Conservation (phyloP, 306 rosid species). For the Inga laurina region DNA sequence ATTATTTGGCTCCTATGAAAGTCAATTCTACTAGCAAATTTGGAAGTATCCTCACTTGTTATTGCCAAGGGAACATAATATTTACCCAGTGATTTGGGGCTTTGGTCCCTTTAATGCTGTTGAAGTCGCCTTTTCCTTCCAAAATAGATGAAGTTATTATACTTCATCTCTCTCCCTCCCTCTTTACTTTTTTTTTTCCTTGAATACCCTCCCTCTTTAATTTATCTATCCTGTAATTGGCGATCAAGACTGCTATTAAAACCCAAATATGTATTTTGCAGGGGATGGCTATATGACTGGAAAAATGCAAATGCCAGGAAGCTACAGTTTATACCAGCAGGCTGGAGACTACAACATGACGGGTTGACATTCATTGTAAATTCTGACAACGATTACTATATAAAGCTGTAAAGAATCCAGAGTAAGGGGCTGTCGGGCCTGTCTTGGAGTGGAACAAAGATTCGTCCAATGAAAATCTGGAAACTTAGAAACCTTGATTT, state of each 20-base stretch:
- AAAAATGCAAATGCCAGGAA: constrained; percentile 67
- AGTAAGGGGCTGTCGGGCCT: constrained; percentile 1
- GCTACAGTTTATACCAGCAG: constrained; percentile 51
- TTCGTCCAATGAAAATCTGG: not conserved
- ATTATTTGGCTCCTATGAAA: not conserved
- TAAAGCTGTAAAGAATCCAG: constrained; percentile 22
- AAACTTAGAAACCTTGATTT: constrained; percentile 1
- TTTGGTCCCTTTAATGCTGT: constrained; percentile 11
- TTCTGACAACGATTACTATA: constrained; percentile 34
- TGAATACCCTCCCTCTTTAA: too few species aligned
- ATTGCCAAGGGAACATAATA: not conserved
- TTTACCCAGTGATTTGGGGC: not conserved
- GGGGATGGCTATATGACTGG: constrained; percentile 70
- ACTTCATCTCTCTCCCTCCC: not conserved
- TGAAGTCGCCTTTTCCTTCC: not conserved
- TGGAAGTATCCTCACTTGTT: not conserved
- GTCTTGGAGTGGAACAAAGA: not conserved
- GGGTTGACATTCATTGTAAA: constrained; percentile 43
- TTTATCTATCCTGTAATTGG: not conserved
- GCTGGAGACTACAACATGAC: constrained; percentile 61
- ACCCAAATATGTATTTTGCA: constrained; percentile 27
- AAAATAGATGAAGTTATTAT: not conserved
- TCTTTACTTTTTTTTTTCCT: not conserved
- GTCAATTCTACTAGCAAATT: constrained; percentile 1
- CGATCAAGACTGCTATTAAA: constrained; percentile 22